Evolutionary conservation across 352 stramenopile species (phyloP).

Genomic region (Phytopythium cucurbitacearum): DNA sequence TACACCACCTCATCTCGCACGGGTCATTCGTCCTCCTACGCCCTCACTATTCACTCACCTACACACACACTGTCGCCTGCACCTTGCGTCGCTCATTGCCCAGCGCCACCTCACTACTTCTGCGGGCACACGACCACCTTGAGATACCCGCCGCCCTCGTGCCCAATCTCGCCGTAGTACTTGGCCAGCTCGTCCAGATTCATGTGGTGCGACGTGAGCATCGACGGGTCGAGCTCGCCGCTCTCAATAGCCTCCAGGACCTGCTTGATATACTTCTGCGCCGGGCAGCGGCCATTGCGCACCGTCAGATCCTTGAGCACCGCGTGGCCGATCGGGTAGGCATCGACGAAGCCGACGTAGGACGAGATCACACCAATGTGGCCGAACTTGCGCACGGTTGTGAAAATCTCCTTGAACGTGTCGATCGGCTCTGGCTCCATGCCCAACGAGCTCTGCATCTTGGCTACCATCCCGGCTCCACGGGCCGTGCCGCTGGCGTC

Average conservation of each 20-base stretch:
- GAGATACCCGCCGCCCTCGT: conserved; percentile 54
- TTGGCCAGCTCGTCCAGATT: conserved; percentile 50
- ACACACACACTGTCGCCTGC: too few relatives aligned
- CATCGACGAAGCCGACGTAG: conserved; percentile 34
- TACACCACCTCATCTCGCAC: too few relatives aligned
- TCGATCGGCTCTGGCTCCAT: conserved; percentile 44
- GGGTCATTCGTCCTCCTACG: too few relatives aligned
- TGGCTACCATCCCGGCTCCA: conserved; percentile 32
- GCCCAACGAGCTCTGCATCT: conserved; percentile 47
- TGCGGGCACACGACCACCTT: conserved; percentile 59
- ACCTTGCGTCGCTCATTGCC: not conserved
- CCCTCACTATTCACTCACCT: too few relatives aligned
- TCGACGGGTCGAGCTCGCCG: conserved; percentile 45
- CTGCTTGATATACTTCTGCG: conserved; percentile 55
- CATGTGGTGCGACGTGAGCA: conserved; percentile 53
- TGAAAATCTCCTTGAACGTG: conserved; percentile 57
- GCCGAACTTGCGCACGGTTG: conserved; percentile 51
- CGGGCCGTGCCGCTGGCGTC: conserved; percentile 37
- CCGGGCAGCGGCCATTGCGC: conserved; percentile 36
- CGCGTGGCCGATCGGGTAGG: conserved; percentile 53
- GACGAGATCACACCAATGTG: conserved; percentile 50
- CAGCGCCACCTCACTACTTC: conserved; percentile 3
- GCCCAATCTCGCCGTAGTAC: conserved; percentile 41
- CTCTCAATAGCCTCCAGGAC: conserved; percentile 51
- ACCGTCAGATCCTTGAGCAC: conserved; percentile 62